Conservation (phyloP, 192 early-diverging fungal species). For the Podila minutissima region DNA sequence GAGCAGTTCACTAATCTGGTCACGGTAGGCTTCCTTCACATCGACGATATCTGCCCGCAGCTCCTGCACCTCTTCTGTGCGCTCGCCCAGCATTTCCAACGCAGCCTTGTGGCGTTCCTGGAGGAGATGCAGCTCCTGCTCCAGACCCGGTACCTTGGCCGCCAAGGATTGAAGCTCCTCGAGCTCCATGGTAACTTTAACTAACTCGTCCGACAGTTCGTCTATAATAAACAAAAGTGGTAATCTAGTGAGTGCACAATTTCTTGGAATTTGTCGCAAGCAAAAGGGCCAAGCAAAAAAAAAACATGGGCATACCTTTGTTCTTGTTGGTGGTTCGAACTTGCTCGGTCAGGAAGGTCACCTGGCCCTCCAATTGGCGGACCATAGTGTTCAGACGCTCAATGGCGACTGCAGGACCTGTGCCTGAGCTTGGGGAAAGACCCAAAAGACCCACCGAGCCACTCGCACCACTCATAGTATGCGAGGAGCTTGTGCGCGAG, state of each 20-base stretch:
- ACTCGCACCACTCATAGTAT: conserved; percentile 2
- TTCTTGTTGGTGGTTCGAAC: conserved; percentile 68
- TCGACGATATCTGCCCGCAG: conserved; percentile 80
- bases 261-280: neutral
- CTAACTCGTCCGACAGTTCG: conserved; percentile 80
- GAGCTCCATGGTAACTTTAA: conserved; percentile 71
- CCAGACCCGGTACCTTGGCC: conserved; percentile 43
- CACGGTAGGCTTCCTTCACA: conserved; percentile 79
- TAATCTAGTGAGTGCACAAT: neutral
- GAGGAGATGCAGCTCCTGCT: conserved; percentile 66
- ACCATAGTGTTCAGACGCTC: conserved; percentile 69
- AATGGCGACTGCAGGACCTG: conserved; percentile 56
- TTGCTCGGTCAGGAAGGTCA: conserved; percentile 71
- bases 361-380: conserved; percentile 73
- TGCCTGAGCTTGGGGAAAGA: conserved; percentile 1
- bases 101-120: conserved; percentile 73
- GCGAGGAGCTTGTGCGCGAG: conserved; percentile 28
- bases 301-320: conserved; percentile 52
- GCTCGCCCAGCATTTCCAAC: conserved; percentile 91
- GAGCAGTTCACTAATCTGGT: conserved; percentile 71
- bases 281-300: neutral
- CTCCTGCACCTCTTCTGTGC: conserved; percentile 87
- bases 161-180: conserved; percentile 63
- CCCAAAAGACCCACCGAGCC: conserved; percentile 9
- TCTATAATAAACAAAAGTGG: conserved; percentile 39